A percentile compares a stretch with the other conserved stretches of the same genome.
phyloP scores from a whole-genome alignment of 495 filamentous ascomycete genomes.

The Podospora tetraspora region DNA sequence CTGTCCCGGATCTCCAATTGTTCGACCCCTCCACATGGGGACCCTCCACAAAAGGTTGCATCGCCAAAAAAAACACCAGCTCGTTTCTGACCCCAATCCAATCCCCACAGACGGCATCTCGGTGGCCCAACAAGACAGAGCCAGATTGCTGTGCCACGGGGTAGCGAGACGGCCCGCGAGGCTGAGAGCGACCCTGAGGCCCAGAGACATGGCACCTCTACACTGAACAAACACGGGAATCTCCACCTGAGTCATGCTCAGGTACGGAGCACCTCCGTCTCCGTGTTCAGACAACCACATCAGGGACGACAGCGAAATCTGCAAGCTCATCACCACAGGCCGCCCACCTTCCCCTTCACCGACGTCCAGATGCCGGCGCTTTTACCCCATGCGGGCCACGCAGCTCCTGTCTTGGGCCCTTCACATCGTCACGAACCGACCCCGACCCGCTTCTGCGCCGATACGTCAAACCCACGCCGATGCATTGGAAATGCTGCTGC shows the following conservation, averaged over 20 bases:
- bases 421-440: neutral
- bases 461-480: neutral
- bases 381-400: neutral
- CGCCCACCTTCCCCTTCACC: neutral
- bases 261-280: neutral
- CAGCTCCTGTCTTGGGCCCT: neutral
- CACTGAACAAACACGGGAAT: neutral
- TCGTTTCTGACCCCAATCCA: neutral
- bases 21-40: neutral
- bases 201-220: neutral
- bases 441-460: neutral
- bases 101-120: neutral
- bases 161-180: slow-evolving; percentile 7
- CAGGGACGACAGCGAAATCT: neutral
- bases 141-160: neutral
- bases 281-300: no score
- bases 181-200: neutral
- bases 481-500: neutral
- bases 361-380: neutral
- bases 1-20: neutral
- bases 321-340: neutral
- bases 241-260: neutral
- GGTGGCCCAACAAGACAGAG: neutral
- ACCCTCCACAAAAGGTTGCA: no score
- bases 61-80: neutral